These are phyloP conservation scores for Trichoderma polysporum DNA, from an alignment of 2,329 filamentous ascomycete genomes.

Conservation along the genomic window DNA sequence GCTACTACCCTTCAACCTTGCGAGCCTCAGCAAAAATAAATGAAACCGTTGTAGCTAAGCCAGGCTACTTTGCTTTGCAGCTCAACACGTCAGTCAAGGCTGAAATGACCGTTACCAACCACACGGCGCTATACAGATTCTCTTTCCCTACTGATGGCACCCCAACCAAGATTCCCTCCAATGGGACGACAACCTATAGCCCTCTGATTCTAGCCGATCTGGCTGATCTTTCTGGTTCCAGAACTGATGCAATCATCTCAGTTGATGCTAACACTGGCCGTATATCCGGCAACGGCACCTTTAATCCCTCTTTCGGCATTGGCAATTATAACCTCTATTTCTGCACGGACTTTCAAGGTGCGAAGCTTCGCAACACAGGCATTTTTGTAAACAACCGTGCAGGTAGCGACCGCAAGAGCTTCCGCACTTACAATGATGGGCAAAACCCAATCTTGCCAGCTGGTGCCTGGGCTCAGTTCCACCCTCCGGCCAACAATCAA, in stretches of 20 bases:
- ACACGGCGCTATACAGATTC: constrained; percentile 62
- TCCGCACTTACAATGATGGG: constrained; percentile 35
- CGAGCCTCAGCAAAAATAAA: constrained; percentile 51
- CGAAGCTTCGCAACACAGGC: constrained; percentile 53
- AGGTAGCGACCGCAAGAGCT: constrained; percentile 42
- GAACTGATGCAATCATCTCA: constrained; percentile 26
- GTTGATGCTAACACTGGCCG: constrained; percentile 48
- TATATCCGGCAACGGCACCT: constrained; percentile 59
- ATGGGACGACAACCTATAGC: constrained; percentile 22
- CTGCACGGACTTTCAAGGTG: constrained; percentile 59
- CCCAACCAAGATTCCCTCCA: constrained; percentile 22
- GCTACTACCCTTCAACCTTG: constrained; percentile 49
- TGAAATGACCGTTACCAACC: constrained; percentile 62
- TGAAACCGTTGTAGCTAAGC: constrained; percentile 53
- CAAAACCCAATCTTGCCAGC: constrained; percentile 32
- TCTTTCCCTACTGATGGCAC: constrained; percentile 46
- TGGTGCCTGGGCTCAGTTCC: constrained; percentile 65
- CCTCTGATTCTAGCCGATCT: constrained; percentile 61
- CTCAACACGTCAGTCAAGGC: constrained; percentile 57
- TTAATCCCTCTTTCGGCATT: constrained; percentile 60
- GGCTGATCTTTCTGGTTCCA: constrained; percentile 48
- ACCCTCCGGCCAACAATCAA: constrained; percentile 39
- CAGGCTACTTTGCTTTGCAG: constrained; percentile 61
- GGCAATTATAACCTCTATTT: constrained; percentile 58
- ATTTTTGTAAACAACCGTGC: constrained; percentile 57